Conservation (phyloP, 345 rosid species). For the Noccaea bulbosa region DNA sequence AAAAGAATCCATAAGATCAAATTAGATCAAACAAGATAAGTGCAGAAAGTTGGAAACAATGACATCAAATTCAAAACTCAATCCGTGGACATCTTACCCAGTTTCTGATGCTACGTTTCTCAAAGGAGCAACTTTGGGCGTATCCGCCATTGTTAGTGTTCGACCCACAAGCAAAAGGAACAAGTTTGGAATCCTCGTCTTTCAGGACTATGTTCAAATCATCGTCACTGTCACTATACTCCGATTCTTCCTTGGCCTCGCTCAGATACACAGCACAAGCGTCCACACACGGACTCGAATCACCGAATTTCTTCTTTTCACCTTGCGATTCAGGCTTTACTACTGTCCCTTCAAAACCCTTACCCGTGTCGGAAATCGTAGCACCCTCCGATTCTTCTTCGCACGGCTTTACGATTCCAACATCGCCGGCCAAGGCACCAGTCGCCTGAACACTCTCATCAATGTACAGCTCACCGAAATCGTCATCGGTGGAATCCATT, state of each 20-base stretch:
- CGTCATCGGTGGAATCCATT: slow-evolving; percentile 61
- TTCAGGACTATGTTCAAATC: slow-evolving; percentile 70
- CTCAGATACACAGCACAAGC: slow-evolving; percentile 24
- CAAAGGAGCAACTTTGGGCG: slow-evolving; percentile 10
- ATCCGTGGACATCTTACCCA: slow-evolving; percentile 23
- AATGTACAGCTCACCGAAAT: slow-evolving; percentile 66
- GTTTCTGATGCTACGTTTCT: slow-evolving; percentile 15
- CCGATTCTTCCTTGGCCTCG: slow-evolving; percentile 32
- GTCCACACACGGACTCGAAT: slow-evolving; percentile 19
- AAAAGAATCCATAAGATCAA: slow-evolving; percentile 26
- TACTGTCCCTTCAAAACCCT: neutral
- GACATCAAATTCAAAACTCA: slow-evolving; percentile 4
- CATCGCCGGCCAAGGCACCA: slow-evolving; percentile 34
- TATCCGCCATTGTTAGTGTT: slow-evolving; percentile 25
- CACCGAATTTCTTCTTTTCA: slow-evolving; percentile 18
- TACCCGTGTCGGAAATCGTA: neutral
- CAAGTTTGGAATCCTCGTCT: slow-evolving; percentile 53
- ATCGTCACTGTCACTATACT: slow-evolving; percentile 62
- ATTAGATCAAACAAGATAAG: slow-evolving; percentile 1
- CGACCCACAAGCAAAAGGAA: slow-evolving; percentile 18
- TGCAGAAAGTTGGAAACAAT: neutral
- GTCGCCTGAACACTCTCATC: slow-evolving; percentile 52
- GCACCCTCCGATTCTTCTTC: slow-evolving; percentile 42
- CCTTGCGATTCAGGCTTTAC: slow-evolving; percentile 19
- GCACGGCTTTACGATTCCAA: slow-evolving; percentile 19